Conservation (phyloP, 306 rosid genomes). For the Mimosa bimucronata region DNA sequence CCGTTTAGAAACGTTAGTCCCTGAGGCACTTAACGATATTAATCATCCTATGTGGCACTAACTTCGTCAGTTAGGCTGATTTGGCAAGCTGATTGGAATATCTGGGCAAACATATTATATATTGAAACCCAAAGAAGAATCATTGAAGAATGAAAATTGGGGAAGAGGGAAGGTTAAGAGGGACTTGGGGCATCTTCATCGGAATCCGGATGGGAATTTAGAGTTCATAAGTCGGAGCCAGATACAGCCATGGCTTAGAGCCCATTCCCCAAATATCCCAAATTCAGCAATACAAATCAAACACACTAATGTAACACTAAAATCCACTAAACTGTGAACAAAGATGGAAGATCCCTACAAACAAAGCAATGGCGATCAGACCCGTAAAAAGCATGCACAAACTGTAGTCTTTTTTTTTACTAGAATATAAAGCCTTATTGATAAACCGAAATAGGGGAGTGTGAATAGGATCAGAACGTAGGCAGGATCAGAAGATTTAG, state of each 20-base stretch:
- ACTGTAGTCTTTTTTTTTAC: background rate
- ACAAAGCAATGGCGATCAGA: slow-evolving; percentile 39
- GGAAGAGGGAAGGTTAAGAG: too few species aligned
- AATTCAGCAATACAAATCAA: slow-evolving; percentile 19
- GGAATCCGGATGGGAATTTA: slow-evolving; percentile 78
- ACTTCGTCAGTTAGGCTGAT: too few species aligned
- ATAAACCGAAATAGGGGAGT: background rate
- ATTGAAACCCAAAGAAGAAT: too few species aligned
- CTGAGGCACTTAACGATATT: too few species aligned
- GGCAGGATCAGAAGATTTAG: background rate
- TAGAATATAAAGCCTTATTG: background rate
- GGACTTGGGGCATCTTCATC: slow-evolving; percentile 96
- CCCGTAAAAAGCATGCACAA: too few species aligned
- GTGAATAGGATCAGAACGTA: background rate
- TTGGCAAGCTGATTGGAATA: too few species aligned
- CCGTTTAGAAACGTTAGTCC: too few species aligned
- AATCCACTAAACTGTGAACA: background rate
- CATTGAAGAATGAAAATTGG: too few species aligned
- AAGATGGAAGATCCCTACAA: slow-evolving; percentile 37
- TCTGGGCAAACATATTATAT: too few species aligned
- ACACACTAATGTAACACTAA: background rate
- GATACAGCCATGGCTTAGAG: slow-evolving; percentile 87
- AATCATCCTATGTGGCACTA: too few species aligned
- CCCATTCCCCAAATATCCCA: slow-evolving; percentile 54
- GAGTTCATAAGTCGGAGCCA: slow-evolving; percentile 77